Percentiles rank a stretch among this genome's conserved stretches.
phyloP scores from a whole-genome alignment of 805 yeast species.

The Blastobotrys mokoenaii region DNA sequence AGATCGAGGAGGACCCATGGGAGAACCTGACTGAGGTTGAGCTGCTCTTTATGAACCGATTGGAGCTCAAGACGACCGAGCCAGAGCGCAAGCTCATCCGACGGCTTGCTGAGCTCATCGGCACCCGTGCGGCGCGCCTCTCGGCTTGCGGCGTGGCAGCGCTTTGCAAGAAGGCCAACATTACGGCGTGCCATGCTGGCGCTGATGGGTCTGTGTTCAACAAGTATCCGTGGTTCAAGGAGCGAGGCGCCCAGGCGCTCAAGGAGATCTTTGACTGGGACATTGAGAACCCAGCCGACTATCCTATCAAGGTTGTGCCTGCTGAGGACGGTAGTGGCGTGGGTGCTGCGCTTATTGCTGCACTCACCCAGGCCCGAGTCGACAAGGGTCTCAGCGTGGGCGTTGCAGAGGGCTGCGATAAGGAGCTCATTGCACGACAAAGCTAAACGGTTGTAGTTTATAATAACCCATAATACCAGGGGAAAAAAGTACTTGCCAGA shows the following conservation, averaged over 20 bases:
- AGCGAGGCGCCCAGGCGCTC: slow-evolving; percentile 80
- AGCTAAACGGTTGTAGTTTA: background rate
- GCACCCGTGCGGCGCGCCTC: slow-evolving; percentile 86
- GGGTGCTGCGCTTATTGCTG: slow-evolving; percentile 98
- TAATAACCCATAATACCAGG: too few relatives aligned
- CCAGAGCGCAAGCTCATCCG: slow-evolving; percentile 80
- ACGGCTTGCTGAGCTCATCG: slow-evolving; percentile 75
- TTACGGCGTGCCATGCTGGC: slow-evolving; percentile 68
- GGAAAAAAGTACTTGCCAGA: too few relatives aligned
- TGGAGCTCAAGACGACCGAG: slow-evolving; percentile 57
- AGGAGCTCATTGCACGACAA: slow-evolving; percentile 1
- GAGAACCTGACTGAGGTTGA: slow-evolving; percentile 73
- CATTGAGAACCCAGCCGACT: slow-evolving; percentile 39
- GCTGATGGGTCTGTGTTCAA: slow-evolving; percentile 96
- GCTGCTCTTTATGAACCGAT: slow-evolving; percentile 49
- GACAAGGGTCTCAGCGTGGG: slow-evolving; percentile 43
- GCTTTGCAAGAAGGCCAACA: slow-evolving; percentile 76
- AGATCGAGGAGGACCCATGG: slow-evolving; percentile 81
- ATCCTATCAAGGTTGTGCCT: slow-evolving; percentile 78
- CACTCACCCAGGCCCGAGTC: slow-evolving; percentile 77
- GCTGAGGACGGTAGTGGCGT: slow-evolving; percentile 99
- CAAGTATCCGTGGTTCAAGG: slow-evolving; percentile 86
- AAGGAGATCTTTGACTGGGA: slow-evolving; percentile 85
- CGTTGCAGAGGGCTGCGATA: slow-evolving; percentile 8
- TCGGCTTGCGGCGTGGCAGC: slow-evolving; percentile 95